A percentile compares a stretch with the other conserved stretches of the same genome.
phyloP scores from a whole-genome alignment of 176 grass and related monocot species.

The Miscanthus lutarioriparius region DNA sequence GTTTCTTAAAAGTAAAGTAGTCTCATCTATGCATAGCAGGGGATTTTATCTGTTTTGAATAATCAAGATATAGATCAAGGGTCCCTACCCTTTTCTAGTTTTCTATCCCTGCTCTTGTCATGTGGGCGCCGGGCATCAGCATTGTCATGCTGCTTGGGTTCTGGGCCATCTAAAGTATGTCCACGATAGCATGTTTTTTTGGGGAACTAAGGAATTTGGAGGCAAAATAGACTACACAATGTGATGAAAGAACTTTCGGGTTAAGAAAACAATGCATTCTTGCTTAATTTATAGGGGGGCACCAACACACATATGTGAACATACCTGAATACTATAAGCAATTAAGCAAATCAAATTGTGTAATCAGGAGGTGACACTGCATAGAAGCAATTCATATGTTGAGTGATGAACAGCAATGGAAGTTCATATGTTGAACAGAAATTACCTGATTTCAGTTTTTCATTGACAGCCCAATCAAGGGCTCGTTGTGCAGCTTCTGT shows the following conservation, averaged over 20 bases:
- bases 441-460: conserved; percentile 84
- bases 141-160: neutral
- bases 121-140: neutral
- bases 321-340: conserved; percentile 25
- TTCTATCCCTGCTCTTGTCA: neutral
- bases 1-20: neutral
- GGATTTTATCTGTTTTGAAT: neutral
- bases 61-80: neutral
- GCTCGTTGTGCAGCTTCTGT: conserved; percentile 70
- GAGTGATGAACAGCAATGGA: neutral
- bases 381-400: neutral
- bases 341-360: conserved; percentile 10
- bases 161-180: neutral
- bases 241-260: neutral
- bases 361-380: neutral
- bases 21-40: neutral
- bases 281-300: neutral
- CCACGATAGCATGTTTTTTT: neutral
- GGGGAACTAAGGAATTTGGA: neutral
- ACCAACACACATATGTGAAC: neutral
- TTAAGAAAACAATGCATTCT: neutral
- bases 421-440: neutral
- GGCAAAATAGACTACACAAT: neutral
- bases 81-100: neutral
- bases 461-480: conserved; percentile 77